Base-by-base conservation (phyloP, 2,329 filamentous ascomycete genomes). In the Cladophialophora chaetospira region DNA sequence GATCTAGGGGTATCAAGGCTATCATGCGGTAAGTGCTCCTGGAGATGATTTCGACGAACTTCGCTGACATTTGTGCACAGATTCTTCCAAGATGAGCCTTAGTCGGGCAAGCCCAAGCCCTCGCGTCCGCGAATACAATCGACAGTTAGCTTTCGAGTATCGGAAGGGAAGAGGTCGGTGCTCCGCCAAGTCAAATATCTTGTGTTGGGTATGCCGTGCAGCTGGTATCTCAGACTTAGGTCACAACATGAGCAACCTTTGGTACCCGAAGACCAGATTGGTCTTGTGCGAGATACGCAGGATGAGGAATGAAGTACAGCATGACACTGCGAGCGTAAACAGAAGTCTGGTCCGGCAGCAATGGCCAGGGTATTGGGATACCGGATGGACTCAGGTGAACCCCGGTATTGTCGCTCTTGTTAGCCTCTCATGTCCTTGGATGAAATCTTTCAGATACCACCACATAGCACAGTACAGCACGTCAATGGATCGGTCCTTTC, bases 1-100 rank as follows among this genome's bases (percentile, higher is more conserved):
- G 91, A 1, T 85, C 92, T 43, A 84, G 86, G 61, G 92, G 91
- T 40, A 85, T 91, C 61, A 85, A 88, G 70, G 90, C 91, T n/a
- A 85, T 97, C 38, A 62, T 62, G 60, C 45, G 60, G 60, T 62
- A 57, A 62, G 56, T 62, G 9, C 11, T 23, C 1, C 21, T 2
- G 17, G 33, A 19, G 15, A 5, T 26, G 19, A 8, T 36, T 36
- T 49, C 11, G 6, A 13, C 4, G 5, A 6, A 29, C 10, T 10
- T 17, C 23, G 11, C 25, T 19, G 15, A 29, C 36, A 13, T 17
- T 3, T 31, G 26, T 43, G 10, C 40, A 45, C 33, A 62, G 60
- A 44, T 62, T 62, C 53, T 62, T 62, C 60, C 60, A 62, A 38
- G 60, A 62, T 31, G 57, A 62, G 11, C 48, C 48, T 51, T 51